These are phyloP conservation scores for Fusarium anguioides DNA, from an alignment of 2,329 filamentous ascomycete species.

Conservation along the genomic window DNA sequence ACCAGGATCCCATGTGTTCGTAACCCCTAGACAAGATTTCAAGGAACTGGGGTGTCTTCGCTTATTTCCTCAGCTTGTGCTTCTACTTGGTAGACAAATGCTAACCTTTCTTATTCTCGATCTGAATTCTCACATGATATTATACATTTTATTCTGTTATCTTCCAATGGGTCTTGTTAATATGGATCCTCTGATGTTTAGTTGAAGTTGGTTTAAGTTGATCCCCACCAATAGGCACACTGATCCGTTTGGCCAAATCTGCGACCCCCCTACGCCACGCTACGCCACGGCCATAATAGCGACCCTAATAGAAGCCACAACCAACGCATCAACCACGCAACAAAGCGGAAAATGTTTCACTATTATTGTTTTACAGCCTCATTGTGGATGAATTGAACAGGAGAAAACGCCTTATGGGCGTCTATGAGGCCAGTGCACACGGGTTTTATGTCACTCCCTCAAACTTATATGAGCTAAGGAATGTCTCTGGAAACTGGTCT, in stretches of 20 bases:
- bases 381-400: neutral
- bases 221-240: slow-evolving; percentile 29
- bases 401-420: slow-evolving; percentile 27
- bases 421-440: neutral
- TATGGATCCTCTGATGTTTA: slow-evolving; percentile 28
- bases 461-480: neutral
- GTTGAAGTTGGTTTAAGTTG: slow-evolving; percentile 36
- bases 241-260: slow-evolving; percentile 43
- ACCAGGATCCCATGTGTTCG: slow-evolving; percentile 26
- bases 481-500: slow-evolving; percentile 13
- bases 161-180: neutral
- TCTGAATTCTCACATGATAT: slow-evolving; percentile 6
- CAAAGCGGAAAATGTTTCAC: slow-evolving; percentile 17
- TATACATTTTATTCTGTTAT: neutral
- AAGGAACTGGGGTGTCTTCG: slow-evolving; percentile 14
- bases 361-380: slow-evolving; percentile 19
- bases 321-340: slow-evolving; percentile 21
- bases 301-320: slow-evolving; percentile 32
- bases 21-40: slow-evolving; percentile 20
- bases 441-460: slow-evolving; percentile 6
- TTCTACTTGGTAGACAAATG: slow-evolving; percentile 12
- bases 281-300: slow-evolving; percentile 32
- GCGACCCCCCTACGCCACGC: slow-evolving; percentile 39
- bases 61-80: slow-evolving; percentile 4
- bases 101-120: neutral